Conservation (phyloP, 768 basidiomycete species). For the Neoboletus magnificus region DNA sequence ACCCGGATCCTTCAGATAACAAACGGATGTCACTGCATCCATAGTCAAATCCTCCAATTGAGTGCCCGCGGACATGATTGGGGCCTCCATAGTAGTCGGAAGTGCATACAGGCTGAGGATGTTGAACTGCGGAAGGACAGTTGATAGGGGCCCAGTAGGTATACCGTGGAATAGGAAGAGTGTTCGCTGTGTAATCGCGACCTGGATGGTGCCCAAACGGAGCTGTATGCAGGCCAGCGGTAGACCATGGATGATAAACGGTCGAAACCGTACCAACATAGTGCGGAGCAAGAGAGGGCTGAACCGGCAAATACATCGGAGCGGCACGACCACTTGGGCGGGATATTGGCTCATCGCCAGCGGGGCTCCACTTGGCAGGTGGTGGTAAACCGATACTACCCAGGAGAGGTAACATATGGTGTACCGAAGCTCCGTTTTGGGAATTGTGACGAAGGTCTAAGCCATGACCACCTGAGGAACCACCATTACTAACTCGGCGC, state of each 20-base stretch:
- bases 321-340: constrained; percentile 49
- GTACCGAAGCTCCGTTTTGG: background rate
- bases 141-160: constrained; percentile 21
- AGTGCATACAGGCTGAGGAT: constrained; percentile 56
- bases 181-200: constrained; percentile 10
- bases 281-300: constrained; percentile 43
- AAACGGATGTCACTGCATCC: constrained; percentile 45
- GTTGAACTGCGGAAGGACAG: constrained; percentile 43
- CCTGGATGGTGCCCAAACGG: constrained; percentile 23
- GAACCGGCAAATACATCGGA: constrained; percentile 65
- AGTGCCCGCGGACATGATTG: constrained; percentile 56
- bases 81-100: constrained; percentile 46
- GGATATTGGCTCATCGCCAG: constrained; percentile 71
- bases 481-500: constrained; percentile 43
- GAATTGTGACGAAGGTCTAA: constrained; percentile 1
- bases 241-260: constrained; percentile 30
- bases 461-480: background rate
- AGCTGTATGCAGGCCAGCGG: constrained; percentile 6
- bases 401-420: constrained; percentile 9
- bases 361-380: constrained; percentile 79
- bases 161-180: constrained; percentile 16
- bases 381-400: constrained; percentile 51
- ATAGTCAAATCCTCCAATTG: constrained; percentile 57
- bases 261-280: constrained; percentile 32
- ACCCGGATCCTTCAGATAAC: constrained; percentile 41